phyloP scores from a whole-genome alignment of 2,329 filamentous ascomycete species.

The Talaromyces sp. region DNA sequence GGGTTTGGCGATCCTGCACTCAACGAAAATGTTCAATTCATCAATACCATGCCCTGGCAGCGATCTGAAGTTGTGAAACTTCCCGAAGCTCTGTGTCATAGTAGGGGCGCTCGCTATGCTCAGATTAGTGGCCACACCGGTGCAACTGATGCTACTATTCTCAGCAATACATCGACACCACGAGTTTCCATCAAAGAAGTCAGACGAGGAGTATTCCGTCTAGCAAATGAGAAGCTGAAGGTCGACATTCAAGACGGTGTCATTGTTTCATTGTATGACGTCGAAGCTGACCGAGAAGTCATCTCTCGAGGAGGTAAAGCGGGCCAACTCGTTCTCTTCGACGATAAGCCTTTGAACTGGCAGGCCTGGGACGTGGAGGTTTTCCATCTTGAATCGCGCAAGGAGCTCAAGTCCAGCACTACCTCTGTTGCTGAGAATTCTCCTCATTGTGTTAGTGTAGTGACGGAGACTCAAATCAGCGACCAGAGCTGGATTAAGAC shows the following conservation, averaged over 20 bases:
- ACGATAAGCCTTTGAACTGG: conserved; percentile 97
- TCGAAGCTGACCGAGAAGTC: conserved; percentile 66
- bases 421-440: conserved; percentile 68
- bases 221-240: conserved; percentile 71
- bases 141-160: conserved; percentile 31
- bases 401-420: conserved; percentile 64
- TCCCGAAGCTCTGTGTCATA: conserved; percentile 36
- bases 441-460: conserved; percentile 71
- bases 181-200: conserved; percentile 48
- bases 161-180: conserved; percentile 21
- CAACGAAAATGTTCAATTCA: conserved; percentile 50
- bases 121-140: conserved; percentile 47
- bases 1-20: conserved; percentile 51
- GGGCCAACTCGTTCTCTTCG: conserved; percentile 89
- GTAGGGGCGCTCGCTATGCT: conserved; percentile 32
- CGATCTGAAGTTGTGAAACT: conserved; percentile 68
- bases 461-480: conserved; percentile 82
- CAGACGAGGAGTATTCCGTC: conserved; percentile 61
- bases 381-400: conserved; percentile 81
- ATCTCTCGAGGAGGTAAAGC: conserved; percentile 68
- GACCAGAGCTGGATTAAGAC: conserved; percentile 80
- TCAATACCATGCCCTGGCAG: conserved; percentile 86
- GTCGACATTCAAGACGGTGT: conserved; percentile 68
- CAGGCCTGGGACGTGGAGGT: conserved; percentile 98
- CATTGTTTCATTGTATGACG: conserved; percentile 81